Evolutionary conservation across 345 rosid genomes (phyloP), one percentile per base, ranked within the genome.

Genomic region (Capsella bursapastoris): DNA sequence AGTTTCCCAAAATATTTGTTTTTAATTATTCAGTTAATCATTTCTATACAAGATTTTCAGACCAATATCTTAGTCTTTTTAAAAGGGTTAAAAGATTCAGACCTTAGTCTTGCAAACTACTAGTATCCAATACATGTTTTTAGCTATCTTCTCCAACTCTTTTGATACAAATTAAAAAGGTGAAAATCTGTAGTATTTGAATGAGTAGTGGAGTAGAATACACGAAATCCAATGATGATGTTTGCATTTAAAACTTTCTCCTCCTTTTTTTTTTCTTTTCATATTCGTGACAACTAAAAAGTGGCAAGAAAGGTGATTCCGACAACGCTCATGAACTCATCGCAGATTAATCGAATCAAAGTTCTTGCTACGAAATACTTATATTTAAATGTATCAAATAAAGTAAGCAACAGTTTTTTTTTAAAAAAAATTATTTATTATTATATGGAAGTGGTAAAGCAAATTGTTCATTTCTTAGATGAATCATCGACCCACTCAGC

Each of bases 211-310:
- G 18, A 63, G 47, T 72, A 51, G 41, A 45, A 47, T 56, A 64
- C 71, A 75, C 35, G 63, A 61, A 74, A 58, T 10, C 28, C 15
- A 58, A 37, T 61, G 62, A 67, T 75, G 67, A 66, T 66, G 68
- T 67, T 67, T 59, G 47, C 59, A 68, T 59, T 67, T 72, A 43
- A 22, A 58, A 37, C 45, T 45, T 35, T 58, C 61, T 32, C 5
- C 25, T 29, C 41, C 48, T 1, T 32, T 53, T 25, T 37, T 37
- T 27, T 3, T 2, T 13, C 13, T 29, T 74, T 60, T 37, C 62
- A 75, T 31, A 68, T 58, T 50, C 55, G 79, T 75, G 79, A 75
- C 79, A 75, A 59, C 74, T 29, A 60, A 40, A 67, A 75, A 68
- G 68, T 75, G 40, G 48, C 60, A 53, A 68, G 28, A 68, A 67